phyloP scores from a whole-genome alignment of 2,329 filamentous ascomycete species.

The Acephala macrosclerotiorum region DNA sequence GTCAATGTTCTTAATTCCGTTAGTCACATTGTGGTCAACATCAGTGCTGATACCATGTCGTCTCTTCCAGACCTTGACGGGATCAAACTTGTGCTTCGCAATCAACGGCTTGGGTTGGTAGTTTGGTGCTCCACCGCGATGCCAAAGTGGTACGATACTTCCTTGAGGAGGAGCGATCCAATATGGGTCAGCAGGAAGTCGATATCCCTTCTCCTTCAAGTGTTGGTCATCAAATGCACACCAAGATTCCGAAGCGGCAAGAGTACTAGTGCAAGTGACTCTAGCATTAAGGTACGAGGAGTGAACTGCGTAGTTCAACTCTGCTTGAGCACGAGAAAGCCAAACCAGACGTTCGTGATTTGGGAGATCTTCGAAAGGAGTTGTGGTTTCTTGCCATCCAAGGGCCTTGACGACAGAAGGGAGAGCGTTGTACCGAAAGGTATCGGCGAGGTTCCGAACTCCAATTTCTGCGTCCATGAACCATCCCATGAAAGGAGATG shows the following conservation, averaged over 20 bases:
- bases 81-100: constrained; percentile 7
- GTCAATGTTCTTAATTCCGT: background rate
- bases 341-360: constrained; percentile 15
- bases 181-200: constrained; percentile 9
- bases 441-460: constrained; percentile 13
- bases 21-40: background rate
- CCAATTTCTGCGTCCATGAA: constrained; percentile 19
- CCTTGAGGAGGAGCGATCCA: constrained; percentile 14
- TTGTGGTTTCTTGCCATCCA: background rate
- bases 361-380: constrained; percentile 7
- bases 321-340: constrained; percentile 12
- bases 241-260: constrained; percentile 11
- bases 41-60: background rate
- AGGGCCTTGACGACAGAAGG: constrained; percentile 6
- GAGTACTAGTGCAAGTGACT: constrained; percentile 13
- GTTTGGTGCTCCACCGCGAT: constrained; percentile 7
- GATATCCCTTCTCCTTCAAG: constrained; percentile 13
- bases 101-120: constrained; percentile 10
- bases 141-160: constrained; percentile 7
- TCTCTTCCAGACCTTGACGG: constrained; percentile 11
- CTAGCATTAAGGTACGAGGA: constrained; percentile 1
- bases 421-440: constrained; percentile 12
- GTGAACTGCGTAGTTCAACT: constrained; percentile 9
- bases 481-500: constrained; percentile 14
- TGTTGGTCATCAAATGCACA: constrained; percentile 12